These are phyloP conservation scores for Maudiozyma pseudohumilis DNA, from an alignment of 805 yeast genomes.

Conservation along the genomic window DNA sequence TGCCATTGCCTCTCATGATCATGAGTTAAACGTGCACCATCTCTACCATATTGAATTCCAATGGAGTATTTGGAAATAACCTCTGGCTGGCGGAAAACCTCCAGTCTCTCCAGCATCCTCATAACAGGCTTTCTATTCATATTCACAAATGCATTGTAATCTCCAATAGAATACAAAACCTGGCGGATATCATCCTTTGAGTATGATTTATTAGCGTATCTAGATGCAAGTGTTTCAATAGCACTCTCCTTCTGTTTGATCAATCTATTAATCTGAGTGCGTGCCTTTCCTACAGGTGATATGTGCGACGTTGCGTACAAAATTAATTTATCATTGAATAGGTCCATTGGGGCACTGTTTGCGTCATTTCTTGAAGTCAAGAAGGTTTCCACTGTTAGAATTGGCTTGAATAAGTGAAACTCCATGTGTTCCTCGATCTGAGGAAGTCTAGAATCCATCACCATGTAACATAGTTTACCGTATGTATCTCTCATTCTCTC, in stretches of 20 bases:
- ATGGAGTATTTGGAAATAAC: constrained; percentile 35
- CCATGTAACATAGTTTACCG: constrained; percentile 74
- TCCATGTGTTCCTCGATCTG: constrained; percentile 64
- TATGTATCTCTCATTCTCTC: constrained; percentile 69
- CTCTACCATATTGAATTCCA: constrained; percentile 55
- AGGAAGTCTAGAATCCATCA: constrained; percentile 72
- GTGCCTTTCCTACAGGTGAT: constrained; percentile 45
- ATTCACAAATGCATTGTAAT: constrained; percentile 61
- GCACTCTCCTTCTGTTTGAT: constrained; percentile 62
- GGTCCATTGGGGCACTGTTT: constrained; percentile 27
- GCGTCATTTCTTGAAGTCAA: constrained; percentile 35
- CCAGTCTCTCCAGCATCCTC: constrained; percentile 47
- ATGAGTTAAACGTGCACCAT: constrained; percentile 66
- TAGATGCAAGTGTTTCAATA: constrained; percentile 47
- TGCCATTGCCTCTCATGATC: constrained; percentile 62
- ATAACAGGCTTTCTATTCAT: constrained; percentile 60
- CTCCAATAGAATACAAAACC: constrained; percentile 68
- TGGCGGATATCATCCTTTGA: constrained; percentile 58
- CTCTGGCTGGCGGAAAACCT: constrained; percentile 38
- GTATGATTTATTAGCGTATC: constrained; percentile 36
- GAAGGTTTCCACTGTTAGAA: constrained; percentile 47
- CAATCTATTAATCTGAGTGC: constrained; percentile 45
- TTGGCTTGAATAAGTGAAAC: constrained; percentile 65
- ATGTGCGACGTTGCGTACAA: constrained; percentile 62
- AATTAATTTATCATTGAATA: constrained; percentile 50